Evolutionary conservation across 768 basidiomycete genomes (phyloP).

Genomic region (Pleurotus citrinopileatus): DNA sequence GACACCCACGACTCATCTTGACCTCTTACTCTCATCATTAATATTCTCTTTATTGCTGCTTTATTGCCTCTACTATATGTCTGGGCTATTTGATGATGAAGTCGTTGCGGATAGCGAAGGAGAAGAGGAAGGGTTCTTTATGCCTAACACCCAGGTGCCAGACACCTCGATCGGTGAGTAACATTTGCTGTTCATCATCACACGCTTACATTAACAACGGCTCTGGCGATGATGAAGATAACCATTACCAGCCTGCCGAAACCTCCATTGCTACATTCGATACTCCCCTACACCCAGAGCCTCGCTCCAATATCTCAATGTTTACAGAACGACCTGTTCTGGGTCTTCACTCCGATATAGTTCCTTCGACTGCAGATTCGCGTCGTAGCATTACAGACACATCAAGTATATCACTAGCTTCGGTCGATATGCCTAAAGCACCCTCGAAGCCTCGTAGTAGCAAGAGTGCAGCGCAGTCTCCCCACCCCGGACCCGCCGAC

Average conservation of each 20-base stretch:
- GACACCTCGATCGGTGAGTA: neutral
- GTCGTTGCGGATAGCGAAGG: constrained; percentile 51
- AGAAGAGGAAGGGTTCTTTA: constrained; percentile 19
- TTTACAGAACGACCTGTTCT: neutral
- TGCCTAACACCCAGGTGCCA: neutral
- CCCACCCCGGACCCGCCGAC: no score
- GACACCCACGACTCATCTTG: neutral
- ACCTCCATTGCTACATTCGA: no score
- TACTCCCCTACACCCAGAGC: no score
- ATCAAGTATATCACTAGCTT: no score
- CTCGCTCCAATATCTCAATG: neutral
- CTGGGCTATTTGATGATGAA: constrained; percentile 28
- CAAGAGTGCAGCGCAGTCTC: no score
- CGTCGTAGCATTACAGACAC: no score
- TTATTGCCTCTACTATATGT: neutral
- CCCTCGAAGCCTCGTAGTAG: no score
- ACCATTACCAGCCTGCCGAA: no score
- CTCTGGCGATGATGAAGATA: no score
- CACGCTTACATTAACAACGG: no score
- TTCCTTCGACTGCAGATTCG: neutral
- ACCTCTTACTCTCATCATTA: neutral
- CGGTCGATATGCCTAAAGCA: no score
- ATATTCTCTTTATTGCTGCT: neutral
- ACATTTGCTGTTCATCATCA: no score
- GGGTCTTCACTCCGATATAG: neutral